phyloP scores from a whole-genome alignment of 805 yeast genomes.

The Blastobotrys peoriensis region DNA sequence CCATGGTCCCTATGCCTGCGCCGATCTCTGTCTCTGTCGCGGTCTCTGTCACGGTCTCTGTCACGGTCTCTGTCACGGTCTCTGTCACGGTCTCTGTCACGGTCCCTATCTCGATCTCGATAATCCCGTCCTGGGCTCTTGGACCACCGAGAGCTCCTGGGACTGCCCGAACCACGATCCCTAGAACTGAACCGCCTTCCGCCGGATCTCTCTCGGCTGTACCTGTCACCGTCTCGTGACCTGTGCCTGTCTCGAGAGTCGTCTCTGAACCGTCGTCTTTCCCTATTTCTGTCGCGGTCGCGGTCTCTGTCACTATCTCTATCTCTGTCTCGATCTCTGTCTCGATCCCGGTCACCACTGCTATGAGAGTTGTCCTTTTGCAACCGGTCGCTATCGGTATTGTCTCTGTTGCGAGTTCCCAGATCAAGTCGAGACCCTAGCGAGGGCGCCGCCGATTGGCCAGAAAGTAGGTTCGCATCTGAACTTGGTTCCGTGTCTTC shows the following conservation, averaged over 20 bases:
- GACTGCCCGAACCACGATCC: neutral
- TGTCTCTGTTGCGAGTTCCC: too few species aligned
- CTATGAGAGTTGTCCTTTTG: too few species aligned
- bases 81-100: conserved; percentile 15
- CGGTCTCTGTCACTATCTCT: too few species aligned
- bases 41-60: conserved; percentile 9
- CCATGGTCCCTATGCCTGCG: conserved; percentile 12
- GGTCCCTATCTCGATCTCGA: conserved; percentile 11
- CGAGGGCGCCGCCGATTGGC: too few species aligned
- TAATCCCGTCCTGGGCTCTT: conserved; percentile 7
- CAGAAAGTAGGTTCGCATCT: too few species aligned
- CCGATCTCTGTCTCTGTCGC: conserved; percentile 4
- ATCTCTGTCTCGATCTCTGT: too few species aligned
- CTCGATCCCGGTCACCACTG: too few species aligned
- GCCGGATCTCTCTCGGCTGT: neutral
- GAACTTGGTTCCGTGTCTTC: too few species aligned
- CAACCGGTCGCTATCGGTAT: too few species aligned
- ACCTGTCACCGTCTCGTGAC: neutral
- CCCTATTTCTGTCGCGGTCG: too few species aligned
- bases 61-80: conserved; percentile 14
- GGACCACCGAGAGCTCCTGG: neutral
- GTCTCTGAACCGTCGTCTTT: neutral
- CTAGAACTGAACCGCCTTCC: neutral
- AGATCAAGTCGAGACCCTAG: too few species aligned
- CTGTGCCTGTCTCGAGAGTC: neutral